Percentiles rank a stretch among this genome's conserved stretches.
phyloP scores from a whole-genome alignment of 139 green algal genomes.

The Coelastrella sp. region DNA sequence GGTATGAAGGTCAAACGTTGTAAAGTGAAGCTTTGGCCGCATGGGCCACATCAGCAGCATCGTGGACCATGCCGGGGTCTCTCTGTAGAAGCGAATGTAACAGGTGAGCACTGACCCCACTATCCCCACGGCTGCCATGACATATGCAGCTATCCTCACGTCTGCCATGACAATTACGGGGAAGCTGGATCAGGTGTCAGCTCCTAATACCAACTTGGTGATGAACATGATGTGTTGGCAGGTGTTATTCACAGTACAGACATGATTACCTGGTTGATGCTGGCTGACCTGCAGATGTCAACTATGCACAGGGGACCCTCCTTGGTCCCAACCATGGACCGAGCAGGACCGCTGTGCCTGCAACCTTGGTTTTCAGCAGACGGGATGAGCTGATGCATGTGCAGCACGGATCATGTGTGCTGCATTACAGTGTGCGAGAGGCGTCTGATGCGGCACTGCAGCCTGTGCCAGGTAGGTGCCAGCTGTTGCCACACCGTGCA shows the following conservation, averaged over 20 bases:
- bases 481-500: background rate
- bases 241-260: too few relatives aligned
- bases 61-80: background rate
- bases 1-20: slow-evolving; percentile 16
- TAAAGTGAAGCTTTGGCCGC: slow-evolving; percentile 26
- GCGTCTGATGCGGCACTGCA: slow-evolving; percentile 16
- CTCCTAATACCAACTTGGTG: background rate
- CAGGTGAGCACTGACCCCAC: background rate
- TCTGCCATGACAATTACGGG: background rate
- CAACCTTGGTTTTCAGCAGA: background rate
- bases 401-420: background rate
- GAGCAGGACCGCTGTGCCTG: background rate
- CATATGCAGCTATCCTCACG: background rate
- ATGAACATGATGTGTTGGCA: too few relatives aligned
- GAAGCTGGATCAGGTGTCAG: background rate
- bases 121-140: background rate
- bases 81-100: slow-evolving; percentile 1
- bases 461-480: slow-evolving; percentile 29
- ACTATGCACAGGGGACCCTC: slow-evolving; percentile 14
- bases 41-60: background rate
- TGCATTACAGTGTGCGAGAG: slow-evolving; percentile 7
- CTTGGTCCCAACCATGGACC: background rate
- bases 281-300: slow-evolving; percentile 26
- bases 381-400: slow-evolving; percentile 8
- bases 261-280: background rate